These are phyloP conservation scores for rapeseed (Brassica napus) DNA, from an alignment of 345 rosid genomes.

Conservation along the genomic window DNA sequence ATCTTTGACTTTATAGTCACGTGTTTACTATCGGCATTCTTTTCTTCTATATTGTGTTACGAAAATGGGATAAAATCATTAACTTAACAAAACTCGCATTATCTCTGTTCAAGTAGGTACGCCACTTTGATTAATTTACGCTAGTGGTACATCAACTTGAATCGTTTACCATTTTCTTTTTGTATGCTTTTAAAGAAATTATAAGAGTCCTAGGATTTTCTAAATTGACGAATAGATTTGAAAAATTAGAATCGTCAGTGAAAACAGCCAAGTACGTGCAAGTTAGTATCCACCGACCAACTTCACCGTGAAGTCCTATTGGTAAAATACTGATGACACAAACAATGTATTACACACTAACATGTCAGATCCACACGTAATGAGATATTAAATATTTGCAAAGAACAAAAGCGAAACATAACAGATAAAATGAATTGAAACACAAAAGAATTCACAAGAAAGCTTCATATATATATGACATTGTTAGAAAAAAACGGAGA, in stretches of 20 bases:
- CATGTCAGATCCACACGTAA: no score
- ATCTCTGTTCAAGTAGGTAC: slow-evolving; percentile 13
- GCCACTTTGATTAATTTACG: slow-evolving; percentile 17
- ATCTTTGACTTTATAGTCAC: slow-evolving; percentile 6
- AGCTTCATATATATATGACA: not conserved
- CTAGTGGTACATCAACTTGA: slow-evolving; percentile 14
- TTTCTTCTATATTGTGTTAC: not conserved
- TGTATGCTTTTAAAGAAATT: not conserved
- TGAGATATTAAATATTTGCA: no score
- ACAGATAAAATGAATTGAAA: not conserved
- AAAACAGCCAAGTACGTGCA: slow-evolving; percentile 24
- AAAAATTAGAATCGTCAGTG: not conserved
- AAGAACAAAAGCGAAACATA: no score
- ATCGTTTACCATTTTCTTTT: not conserved
- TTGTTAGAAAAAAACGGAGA: no score
- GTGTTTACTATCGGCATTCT: not conserved
- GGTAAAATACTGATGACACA: slow-evolving; percentile 3
- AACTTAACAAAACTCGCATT: no score
- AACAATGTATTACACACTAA: not conserved
- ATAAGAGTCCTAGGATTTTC: slow-evolving; percentile 28
- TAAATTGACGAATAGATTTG: slow-evolving; percentile 17
- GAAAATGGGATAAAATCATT: no score
- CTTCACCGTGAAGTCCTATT: not conserved
- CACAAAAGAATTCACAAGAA: not conserved
- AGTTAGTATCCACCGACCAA: slow-evolving; percentile 28